Base-by-base conservation (phyloP, 2,329 filamentous ascomycete genomes). In the Myriosclerotinia scirpicola region DNA sequence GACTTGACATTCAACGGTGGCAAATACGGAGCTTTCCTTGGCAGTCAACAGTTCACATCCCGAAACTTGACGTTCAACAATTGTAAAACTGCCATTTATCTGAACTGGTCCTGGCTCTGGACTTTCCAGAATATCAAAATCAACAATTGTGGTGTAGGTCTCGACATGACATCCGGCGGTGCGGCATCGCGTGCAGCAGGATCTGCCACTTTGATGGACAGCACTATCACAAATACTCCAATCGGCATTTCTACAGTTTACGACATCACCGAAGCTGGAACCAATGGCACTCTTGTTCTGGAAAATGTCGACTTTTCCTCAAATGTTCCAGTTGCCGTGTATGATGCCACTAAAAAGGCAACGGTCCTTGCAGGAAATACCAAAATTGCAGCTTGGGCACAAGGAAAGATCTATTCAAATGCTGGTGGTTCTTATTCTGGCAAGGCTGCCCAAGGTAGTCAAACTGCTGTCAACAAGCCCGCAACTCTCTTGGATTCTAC, bases 21-120 rank as follows among this genome's bases (percentile, higher is more conserved):
- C 69, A 85, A 85, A 71, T 87, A 88, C 71, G 91, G 92, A 65
- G 88, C 88, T 72, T 94, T 92, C 79, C 81, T 94, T 36, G 92
- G 92, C 60, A 93, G 88, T 79, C 92, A 96, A 80, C 92, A 96
- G 79, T 95, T 94, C 79, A 94, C 91, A 50, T 89, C 88, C 38
- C 89, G 92, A 71, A 95, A 96, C 79, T 75, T 95, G 76, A 90
- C 84, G 46, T 96, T 96, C 83, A 91, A 90, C 77, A 84, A 85
- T 77, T 93, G 90, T 81, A 84, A 91, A 75, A 96, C 91, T 2
- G 92, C 90, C 69, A 87, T 96, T 70, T 92, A 86, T 80, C 90
- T 95, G 87, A 93, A 93, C 82, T 96, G 92, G 92, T 91, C 94
- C 80, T 96, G 92, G 92, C 82, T 87, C 22, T 96, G 90, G 89